A percentile compares a stretch with the other conserved stretches of the same genome.
Evolutionary conservation across 257 asterid genomes (phyloP).

Genomic region (Solanum infundibuliforme): DNA sequence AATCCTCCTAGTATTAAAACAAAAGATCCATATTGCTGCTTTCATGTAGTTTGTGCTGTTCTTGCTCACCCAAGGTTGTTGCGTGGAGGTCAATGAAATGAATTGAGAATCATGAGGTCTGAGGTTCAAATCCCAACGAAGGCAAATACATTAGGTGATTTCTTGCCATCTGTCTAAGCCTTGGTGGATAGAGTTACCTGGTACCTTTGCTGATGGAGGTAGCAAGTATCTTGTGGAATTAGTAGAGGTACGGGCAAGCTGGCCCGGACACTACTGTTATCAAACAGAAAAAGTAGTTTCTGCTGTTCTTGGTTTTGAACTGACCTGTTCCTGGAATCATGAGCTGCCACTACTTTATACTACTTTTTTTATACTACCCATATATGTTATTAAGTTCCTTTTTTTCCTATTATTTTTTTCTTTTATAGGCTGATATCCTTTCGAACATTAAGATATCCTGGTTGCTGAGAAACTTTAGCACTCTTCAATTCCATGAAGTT

Average conservation of each 20-base stretch:
- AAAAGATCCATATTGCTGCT: background rate
- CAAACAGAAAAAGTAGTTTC: background rate
- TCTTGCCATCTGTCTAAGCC: background rate
- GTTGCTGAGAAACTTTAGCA: background rate
- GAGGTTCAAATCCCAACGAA: background rate
- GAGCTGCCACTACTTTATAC: background rate
- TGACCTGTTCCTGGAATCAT: background rate
- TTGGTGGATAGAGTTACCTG: background rate
- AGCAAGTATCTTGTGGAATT: background rate
- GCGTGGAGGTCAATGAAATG: background rate
- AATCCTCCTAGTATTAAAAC: background rate
- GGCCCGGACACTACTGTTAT: background rate
- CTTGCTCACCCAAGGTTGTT: background rate
- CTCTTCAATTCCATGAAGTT: constrained; percentile 5
- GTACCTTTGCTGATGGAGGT: background rate
- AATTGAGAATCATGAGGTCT: background rate
- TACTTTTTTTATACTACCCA: background rate
- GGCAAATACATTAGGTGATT: background rate
- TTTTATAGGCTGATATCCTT: background rate
- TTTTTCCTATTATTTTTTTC: background rate
- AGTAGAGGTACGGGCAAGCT: background rate
- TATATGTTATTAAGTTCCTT: background rate
- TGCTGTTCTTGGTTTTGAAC: background rate
- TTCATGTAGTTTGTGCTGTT: background rate
- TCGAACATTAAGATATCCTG: background rate